Percentiles rank a stretch among this genome's conserved stretches.
Evolutionary conservation across 805 yeast species (phyloP).

Genomic region (Kurtzmaniella fragi): DNA sequence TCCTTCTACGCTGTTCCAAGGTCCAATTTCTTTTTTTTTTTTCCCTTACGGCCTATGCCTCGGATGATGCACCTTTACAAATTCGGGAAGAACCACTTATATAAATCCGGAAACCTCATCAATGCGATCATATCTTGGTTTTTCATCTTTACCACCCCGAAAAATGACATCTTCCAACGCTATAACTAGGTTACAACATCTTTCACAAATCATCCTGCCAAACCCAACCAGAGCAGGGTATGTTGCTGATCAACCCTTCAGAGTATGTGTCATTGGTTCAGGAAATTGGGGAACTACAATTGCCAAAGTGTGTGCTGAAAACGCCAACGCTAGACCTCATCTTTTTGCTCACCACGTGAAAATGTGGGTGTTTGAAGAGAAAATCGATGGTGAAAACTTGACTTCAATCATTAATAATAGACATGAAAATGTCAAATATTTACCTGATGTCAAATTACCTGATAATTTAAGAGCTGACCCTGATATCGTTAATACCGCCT

Average conservation of each 20-base stretch:
- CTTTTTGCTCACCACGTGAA: conserved; percentile 70
- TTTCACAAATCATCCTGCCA: conserved; percentile 12
- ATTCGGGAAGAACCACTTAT: background rate
- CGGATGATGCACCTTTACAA: background rate
- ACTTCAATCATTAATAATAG: conserved; percentile 86
- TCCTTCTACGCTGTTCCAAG: background rate
- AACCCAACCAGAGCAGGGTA: conserved; percentile 6
- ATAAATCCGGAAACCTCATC: background rate
- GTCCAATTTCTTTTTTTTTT: background rate
- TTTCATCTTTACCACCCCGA: background rate
- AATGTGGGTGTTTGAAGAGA: conserved; percentile 97
- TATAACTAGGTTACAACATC: conserved; percentile 12
- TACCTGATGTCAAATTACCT: conserved; percentile 87
- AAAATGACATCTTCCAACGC: background rate
- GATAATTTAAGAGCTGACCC: conserved; percentile 86
- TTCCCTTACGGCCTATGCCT: background rate
- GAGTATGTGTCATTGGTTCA: conserved; percentile 75
- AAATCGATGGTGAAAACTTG: conserved; percentile 68
- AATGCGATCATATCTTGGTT: background rate
- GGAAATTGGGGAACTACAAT: conserved; percentile 99
- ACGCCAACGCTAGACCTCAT: conserved; percentile 64
- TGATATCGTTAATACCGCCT: conserved; percentile 66
- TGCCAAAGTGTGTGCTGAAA: conserved; percentile 92
- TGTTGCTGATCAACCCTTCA: conserved; percentile 25
- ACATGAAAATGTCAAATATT: conserved; percentile 92